Percentiles rank a stretch among this genome's conserved stretches.
Evolutionary conservation across 164 flowering plant species (phyloP).

Genomic region (Liriodendron chinense): DNA sequence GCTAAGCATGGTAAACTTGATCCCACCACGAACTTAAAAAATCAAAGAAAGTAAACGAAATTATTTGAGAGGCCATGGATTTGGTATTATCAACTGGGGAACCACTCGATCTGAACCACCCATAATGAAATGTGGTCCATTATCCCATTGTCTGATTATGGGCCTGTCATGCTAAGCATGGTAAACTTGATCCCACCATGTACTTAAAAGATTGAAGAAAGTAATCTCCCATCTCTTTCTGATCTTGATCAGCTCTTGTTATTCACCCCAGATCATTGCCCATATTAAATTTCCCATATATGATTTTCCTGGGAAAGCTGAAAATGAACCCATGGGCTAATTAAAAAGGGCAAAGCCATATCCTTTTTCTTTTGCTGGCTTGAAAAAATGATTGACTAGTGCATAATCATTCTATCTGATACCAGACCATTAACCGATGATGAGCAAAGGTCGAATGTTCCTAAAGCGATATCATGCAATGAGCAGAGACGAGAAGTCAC

Average conservation of each 20-base stretch:
- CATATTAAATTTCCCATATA: neutral
- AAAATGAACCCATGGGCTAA: neutral
- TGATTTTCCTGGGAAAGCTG: neutral
- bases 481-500: constrained; percentile 69
- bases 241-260: neutral
- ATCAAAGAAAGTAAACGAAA: too few species aligned
- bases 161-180: too few species aligned
- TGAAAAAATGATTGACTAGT: neutral
- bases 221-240: too few species aligned
- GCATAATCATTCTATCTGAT: neutral
- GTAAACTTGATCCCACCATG: too few species aligned
- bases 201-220: too few species aligned
- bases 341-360: neutral
- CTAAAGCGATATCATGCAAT: constrained; percentile 59
- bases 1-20: too few species aligned
- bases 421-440: constrained; percentile 72
- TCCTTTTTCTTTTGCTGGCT: neutral
- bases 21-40: too few species aligned
- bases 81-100: too few species aligned
- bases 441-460: constrained; percentile 56
- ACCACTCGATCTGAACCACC: too few species aligned
- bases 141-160: too few species aligned
- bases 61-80: too few species aligned
- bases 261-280: neutral
- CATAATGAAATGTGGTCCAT: too few species aligned